These are phyloP conservation scores for Falciphora oryzae DNA, from an alignment of 2,329 filamentous ascomycete species.

Conservation along the genomic window DNA sequence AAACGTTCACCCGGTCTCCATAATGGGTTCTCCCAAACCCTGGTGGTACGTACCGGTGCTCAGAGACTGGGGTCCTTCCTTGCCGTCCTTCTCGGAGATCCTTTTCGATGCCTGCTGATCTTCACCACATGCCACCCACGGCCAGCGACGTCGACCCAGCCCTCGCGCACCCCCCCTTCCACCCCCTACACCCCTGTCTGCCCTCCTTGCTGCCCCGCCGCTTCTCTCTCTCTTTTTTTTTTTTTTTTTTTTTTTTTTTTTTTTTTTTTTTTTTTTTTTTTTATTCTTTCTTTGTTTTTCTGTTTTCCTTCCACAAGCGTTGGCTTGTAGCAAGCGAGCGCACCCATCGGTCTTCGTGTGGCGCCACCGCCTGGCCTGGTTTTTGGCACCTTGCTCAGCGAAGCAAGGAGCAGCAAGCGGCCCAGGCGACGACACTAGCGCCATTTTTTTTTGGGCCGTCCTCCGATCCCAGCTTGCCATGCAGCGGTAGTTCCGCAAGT, in stretches of 20 bases:
- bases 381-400: neutral
- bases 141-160: neutral
- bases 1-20: neutral
- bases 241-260: neutral
- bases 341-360: neutral
- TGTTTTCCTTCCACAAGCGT: neutral
- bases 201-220: too few species aligned
- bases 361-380: neutral
- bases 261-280: neutral
- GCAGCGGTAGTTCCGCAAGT: slow-evolving; percentile 1
- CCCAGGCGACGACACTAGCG: neutral
- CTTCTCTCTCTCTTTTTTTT: neutral
- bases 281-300: too few species aligned
- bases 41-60: neutral
- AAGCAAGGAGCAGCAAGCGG: neutral
- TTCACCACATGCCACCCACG: neutral
- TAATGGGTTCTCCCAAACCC: neutral
- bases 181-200: neutral
- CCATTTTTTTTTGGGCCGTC: neutral
- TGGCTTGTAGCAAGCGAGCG: neutral
- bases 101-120: slow-evolving; percentile 1
- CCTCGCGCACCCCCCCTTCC: neutral
- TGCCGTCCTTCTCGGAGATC: neutral
- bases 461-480: neutral
- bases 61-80: neutral